Percentiles rank a stretch among this genome's conserved stretches.
Evolutionary conservation across 31 red algal species (phyloP).

Genomic region (Bonnemaisonia californica): DNA sequence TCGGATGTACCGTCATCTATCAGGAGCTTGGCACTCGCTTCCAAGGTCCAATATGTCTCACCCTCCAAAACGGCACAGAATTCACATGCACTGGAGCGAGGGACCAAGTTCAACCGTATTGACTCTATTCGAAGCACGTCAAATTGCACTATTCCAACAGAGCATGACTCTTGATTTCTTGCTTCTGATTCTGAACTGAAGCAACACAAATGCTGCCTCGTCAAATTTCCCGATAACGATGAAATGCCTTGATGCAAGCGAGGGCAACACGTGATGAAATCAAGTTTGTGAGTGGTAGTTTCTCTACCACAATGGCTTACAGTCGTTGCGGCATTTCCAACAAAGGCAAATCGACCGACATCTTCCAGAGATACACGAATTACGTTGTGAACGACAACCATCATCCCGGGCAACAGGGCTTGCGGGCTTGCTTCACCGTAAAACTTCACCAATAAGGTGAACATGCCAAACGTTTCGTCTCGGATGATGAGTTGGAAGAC

Average conservation of each 20-base stretch:
- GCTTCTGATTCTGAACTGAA: not conserved
- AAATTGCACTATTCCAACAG: not conserved
- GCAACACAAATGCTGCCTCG: not conserved
- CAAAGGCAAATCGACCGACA: conserved; percentile 1
- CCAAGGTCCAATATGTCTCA: not conserved
- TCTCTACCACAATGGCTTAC: not conserved
- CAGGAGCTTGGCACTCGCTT: not conserved
- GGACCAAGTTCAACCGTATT: not conserved
- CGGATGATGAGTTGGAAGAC: not conserved
- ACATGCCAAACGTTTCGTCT: not conserved
- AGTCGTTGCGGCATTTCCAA: not conserved
- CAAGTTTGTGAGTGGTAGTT: not conserved
- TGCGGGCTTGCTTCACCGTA: not conserved
- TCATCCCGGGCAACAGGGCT: conserved; percentile 4
- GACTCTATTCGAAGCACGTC: not conserved
- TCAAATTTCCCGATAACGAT: not conserved
- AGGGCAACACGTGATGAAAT: not conserved
- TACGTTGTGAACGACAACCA: not conserved
- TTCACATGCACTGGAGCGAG: not conserved
- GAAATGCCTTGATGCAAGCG: not conserved
- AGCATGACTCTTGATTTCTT: not conserved
- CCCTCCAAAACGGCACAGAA: not conserved
- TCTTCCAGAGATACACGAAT: not conserved
- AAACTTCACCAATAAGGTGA: not conserved
- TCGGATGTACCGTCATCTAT: not conserved